Percentiles rank a stretch among this genome's conserved stretches.
Evolutionary conservation across 2,329 filamentous ascomycete genomes (phyloP).

Genomic region (Xylaria sp.): DNA sequence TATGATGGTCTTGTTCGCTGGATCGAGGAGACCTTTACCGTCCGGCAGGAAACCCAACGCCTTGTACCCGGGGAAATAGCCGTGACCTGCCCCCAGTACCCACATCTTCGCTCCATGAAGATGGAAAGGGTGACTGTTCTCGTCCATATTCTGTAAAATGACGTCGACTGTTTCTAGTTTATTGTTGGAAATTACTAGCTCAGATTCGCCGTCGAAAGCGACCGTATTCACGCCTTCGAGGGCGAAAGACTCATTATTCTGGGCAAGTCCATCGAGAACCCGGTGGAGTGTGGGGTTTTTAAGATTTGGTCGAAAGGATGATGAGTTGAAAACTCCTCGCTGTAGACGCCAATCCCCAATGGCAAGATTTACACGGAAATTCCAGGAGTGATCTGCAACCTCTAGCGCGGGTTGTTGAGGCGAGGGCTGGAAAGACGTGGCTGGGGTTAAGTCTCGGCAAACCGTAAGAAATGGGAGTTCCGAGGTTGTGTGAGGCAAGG

Average conservation of each 20-base stretch:
- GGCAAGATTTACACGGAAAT: constrained; percentile 67
- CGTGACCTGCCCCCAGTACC: constrained; percentile 70
- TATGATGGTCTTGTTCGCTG: constrained; percentile 50
- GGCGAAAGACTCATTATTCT: constrained; percentile 59
- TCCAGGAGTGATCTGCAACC: constrained; percentile 63
- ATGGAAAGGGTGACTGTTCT: constrained; percentile 73
- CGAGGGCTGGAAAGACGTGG: constrained; percentile 57
- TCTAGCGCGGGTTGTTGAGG: constrained; percentile 56
- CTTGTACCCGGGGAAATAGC: constrained; percentile 61
- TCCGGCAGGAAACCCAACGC: constrained; percentile 50
- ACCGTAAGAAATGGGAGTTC: constrained; percentile 52
- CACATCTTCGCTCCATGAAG: constrained; percentile 73
- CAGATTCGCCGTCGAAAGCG: constrained; percentile 55
- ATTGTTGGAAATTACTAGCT: constrained; percentile 68
- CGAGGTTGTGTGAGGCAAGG: constrained; percentile 53
- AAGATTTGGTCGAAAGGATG: constrained; percentile 63
- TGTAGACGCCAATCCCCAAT: constrained; percentile 69
- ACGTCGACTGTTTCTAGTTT: constrained; percentile 65
- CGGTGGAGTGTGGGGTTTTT: constrained; percentile 62
- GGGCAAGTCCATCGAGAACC: constrained; percentile 58
- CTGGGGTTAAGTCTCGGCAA: constrained; percentile 64
- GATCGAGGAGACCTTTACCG: constrained; percentile 52
- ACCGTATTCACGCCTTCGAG: constrained; percentile 64
- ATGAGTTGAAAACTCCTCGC: constrained; percentile 68
- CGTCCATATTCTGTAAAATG: constrained; percentile 71